Base-by-base conservation (phyloP, 495 filamentous ascomycete species). In the Podospora didyma region DNA sequence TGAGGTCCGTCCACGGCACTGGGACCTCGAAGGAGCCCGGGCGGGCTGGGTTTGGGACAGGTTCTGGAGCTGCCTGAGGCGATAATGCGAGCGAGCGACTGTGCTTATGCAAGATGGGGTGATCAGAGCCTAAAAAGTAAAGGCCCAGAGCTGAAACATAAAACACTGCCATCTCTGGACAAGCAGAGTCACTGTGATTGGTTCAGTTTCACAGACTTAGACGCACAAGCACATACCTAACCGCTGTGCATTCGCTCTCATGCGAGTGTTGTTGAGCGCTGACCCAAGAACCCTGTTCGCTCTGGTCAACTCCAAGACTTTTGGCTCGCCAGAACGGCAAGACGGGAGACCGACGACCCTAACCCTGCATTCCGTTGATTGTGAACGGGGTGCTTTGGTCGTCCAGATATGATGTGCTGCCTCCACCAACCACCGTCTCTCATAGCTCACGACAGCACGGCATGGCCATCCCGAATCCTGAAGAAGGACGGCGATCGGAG, bases 191-290 rank as follows among this genome's bases (percentile, higher is more conserved):
- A 19, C 26, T 34, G 16, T 57, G 60, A 72, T 72, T 72, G 69
- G 69, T 37, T 23, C 26, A 22, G 34, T 44, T 34, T 57, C 54
- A 49, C 39, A 42, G 4, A 42, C 39, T 16, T 53, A 47, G 64
- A 69, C 59, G 69, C 66, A 69, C 62, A 69, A 69, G 69, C 63
- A 71, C 62, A 62, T 72, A n/a, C n/a, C n/a, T n/a, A 71, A 67
- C 69, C 69, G 69, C 69, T 66, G 62, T 72, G 69, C 69, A 72
- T 71, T 68, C 53, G 64, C 56, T 51, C 60, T 64, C 61, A 67
- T 72, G 68, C 69, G 68, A 69, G 67, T 68, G 65, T 65, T 65
- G 52, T 42, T 56, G 51, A 48, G 53, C 53, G 60, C 56, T 53
- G 56, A 69, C 58, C 69, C 58, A 55, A 51, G 61, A 66, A 64